Base-by-base conservation (phyloP, 2,329 filamentous ascomycete genomes). In the Polychaeton citri region DNA sequence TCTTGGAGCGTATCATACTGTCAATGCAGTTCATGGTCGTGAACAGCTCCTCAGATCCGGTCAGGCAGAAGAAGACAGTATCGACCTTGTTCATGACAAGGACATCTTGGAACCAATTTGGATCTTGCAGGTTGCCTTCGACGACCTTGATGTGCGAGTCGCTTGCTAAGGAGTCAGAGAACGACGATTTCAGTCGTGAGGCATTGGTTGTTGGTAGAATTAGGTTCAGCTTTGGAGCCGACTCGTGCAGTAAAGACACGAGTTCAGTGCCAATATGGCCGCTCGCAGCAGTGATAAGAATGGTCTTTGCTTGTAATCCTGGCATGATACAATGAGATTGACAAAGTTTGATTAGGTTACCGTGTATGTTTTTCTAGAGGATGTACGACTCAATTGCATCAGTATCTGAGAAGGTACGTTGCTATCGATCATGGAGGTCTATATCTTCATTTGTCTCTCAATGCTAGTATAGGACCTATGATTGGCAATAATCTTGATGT, bases 121-220 rank as follows among this genome's bases (percentile, higher is more conserved):
- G 37, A 18, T 46, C 33, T 16, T 21, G 30, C 24, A 44, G 35
- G 13, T 30, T 35, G 16, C 43, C 43, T 33, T 46, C 35, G 37
- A 40, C 41, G 33, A 46, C 28, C 4, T 32, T 17, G 20, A 10
- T 12, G 26, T 33, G 9, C 16, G 16, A 12, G 19, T 33, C n/a
- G 18, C 5, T 5, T 19, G 13, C 5, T 12, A 33, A 12, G 7
- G 26, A n/a, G n/a, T n/a, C 3, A 18, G 36, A 35, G 3, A 39
- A 31, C 12, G n/a, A 35, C 10, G 37, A 20, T 31, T 32, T 16
- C 2, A 45, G 36, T 19, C 37, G 38, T 4, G 8, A 16, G 15
- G 41, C 43, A 15, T 45, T 43, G 16, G 41, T 37, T 2, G 41
- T 45, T 18, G 41, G 38, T 4, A 43, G 33, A 13, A 44, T 34